Percentiles rank a stretch among this genome's conserved stretches.
Conservation (phyloP, 805 yeast species). For the Candida sphagnicola region DNA sequence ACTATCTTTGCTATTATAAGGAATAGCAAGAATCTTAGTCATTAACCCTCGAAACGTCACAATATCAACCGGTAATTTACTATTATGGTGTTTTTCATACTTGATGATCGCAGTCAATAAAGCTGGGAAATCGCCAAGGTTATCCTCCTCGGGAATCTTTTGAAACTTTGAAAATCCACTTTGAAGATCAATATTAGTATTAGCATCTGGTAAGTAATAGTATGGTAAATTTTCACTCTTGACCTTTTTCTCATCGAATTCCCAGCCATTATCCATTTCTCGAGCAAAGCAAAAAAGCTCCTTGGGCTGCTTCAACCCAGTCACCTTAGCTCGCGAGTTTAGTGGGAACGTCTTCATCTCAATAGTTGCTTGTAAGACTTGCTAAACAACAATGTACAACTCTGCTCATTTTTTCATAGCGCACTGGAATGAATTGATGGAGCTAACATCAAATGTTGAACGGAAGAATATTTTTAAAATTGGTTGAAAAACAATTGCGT, state of each 20-base stretch:
- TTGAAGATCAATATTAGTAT: conserved; percentile 60
- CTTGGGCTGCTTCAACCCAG: conserved; percentile 80
- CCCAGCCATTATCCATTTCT: conserved; percentile 45
- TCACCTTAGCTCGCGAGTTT: conserved; percentile 51
- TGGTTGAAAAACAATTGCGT: no score
- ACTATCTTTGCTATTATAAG: conserved; percentile 54
- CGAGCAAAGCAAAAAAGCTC: conserved; percentile 71
- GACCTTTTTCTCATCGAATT: conserved; percentile 35
- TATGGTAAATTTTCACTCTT: conserved; percentile 57
- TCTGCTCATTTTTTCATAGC: not conserved
- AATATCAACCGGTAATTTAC: conserved; percentile 57
- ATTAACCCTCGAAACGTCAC: conserved; percentile 84
- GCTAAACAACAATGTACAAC: no score
- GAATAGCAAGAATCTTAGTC: conserved; percentile 66
- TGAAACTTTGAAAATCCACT: conserved; percentile 61
- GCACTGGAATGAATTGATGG: no score
- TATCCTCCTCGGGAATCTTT: conserved; percentile 51
- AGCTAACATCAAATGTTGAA: no score
- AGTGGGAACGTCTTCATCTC: conserved; percentile 41
- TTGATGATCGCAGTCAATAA: conserved; percentile 51
- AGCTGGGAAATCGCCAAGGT: conserved; percentile 53
- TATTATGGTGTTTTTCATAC: conserved; percentile 46
- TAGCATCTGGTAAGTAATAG: conserved; percentile 76
- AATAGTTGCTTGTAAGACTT: no score
- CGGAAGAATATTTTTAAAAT: no score